Evolutionary conservation across 768 basidiomycete genomes (phyloP).

Genomic region (Candolleomyces eurysporus): DNA sequence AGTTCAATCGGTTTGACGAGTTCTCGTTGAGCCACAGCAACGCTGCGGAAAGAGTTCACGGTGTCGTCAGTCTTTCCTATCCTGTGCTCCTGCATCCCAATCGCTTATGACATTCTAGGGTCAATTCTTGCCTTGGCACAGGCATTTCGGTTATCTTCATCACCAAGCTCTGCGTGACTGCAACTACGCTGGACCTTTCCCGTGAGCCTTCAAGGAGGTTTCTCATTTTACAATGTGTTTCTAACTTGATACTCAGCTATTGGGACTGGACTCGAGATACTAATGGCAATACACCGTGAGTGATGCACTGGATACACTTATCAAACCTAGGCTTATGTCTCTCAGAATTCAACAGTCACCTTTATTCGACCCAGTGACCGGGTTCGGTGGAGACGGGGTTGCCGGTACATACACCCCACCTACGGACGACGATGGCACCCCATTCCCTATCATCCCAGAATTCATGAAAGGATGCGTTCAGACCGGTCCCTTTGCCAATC

Average conservation of each 20-base stretch:
- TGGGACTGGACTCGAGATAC: constrained; percentile 10
- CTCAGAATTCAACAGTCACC: constrained; percentile 1
- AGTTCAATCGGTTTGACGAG: constrained; percentile 22
- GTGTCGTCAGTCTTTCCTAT: constrained; percentile 15
- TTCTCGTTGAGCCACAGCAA: constrained; percentile 18
- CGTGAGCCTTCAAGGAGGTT: constrained; percentile 11
- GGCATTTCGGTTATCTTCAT: constrained; percentile 19
- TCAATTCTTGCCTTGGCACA: constrained; percentile 27
- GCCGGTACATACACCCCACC: constrained; percentile 5
- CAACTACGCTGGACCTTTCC: constrained; percentile 21
- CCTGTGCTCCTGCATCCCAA: not conserved
- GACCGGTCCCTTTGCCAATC: constrained; percentile 4
- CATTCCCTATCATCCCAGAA: not conserved
- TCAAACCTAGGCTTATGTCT: not conserved
- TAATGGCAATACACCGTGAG: not conserved
- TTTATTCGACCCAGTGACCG: constrained; percentile 5
- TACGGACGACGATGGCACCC: not conserved
- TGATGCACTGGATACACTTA: not conserved
- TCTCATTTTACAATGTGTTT: not conserved
- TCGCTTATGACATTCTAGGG: constrained; percentile 11
- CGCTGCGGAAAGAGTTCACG: constrained; percentile 18
- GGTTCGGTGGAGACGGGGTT: constrained; percentile 8
- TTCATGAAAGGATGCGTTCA: constrained; percentile 1
- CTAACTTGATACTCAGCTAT: not conserved
- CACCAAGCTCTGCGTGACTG: constrained; percentile 22